These are phyloP conservation scores for Tetracladium marchalianum DNA, from an alignment of 495 filamentous ascomycete genomes.

Conservation along the genomic window DNA sequence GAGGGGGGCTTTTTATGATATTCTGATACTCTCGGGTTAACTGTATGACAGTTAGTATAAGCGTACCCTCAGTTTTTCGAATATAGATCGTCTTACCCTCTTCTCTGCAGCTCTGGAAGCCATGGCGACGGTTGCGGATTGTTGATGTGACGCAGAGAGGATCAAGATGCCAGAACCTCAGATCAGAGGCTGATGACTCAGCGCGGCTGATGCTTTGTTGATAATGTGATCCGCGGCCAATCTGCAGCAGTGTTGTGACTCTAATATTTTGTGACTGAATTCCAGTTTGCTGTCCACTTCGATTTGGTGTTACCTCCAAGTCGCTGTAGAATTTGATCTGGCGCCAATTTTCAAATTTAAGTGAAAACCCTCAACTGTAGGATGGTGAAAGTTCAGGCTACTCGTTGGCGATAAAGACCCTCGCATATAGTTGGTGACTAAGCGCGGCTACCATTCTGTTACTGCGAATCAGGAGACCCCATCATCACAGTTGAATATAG, in stretches of 20 bases:
- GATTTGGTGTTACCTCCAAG: too few relatives aligned
- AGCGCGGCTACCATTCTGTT: background rate
- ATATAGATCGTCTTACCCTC: conserved; percentile 45
- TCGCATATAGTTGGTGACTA: background rate
- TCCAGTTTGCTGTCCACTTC: too few relatives aligned
- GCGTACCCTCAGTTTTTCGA: background rate
- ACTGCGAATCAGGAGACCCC: too few relatives aligned
- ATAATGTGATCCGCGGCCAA: background rate
- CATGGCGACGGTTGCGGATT: conserved; percentile 39
- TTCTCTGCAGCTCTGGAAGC: conserved; percentile 77
- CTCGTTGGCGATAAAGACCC: too few relatives aligned
- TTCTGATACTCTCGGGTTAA: conserved; percentile 90
- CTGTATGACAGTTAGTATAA: conserved; percentile 28
- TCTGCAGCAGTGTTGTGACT: too few relatives aligned
- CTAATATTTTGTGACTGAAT: too few relatives aligned
- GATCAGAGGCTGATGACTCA: conserved; percentile 26
- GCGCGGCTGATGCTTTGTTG: too few relatives aligned
- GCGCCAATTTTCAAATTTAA: too few relatives aligned
- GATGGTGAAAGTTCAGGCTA: too few relatives aligned
- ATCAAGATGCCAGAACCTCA: conserved; percentile 49
- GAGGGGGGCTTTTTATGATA: conserved; percentile 85
- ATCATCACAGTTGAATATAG: too few relatives aligned
- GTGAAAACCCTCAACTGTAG: too few relatives aligned
- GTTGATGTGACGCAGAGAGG: conserved; percentile 54
- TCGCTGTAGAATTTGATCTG: too few relatives aligned